phyloP scores from a whole-genome alignment of 805 yeast genomes.

The Komagataella ulmi region DNA sequence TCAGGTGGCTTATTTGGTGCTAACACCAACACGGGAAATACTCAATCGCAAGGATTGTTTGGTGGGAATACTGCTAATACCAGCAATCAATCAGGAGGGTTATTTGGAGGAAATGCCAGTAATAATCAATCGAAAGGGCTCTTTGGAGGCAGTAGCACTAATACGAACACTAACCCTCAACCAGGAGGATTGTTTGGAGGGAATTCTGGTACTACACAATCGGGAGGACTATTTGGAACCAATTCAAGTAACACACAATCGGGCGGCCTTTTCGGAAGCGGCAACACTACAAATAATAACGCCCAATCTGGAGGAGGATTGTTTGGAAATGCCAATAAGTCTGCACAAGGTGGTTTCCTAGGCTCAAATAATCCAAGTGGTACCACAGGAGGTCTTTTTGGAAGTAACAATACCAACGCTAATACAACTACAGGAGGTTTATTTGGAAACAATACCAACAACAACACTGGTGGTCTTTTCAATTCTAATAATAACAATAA shows the following conservation, averaged over 20 bases:
- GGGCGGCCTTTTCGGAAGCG: slow-evolving; percentile 16
- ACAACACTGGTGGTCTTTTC: slow-evolving; percentile 12
- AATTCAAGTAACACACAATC: slow-evolving; percentile 6
- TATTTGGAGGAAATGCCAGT: background rate
- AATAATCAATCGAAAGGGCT: background rate
- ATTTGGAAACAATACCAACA: slow-evolving; percentile 12
- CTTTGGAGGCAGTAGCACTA: background rate
- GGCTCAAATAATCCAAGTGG: background rate
- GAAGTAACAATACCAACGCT: slow-evolving; percentile 6
- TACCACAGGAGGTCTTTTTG: slow-evolving; percentile 5
- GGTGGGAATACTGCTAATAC: background rate
- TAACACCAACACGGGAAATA: background rate
- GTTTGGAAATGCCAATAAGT: slow-evolving; percentile 9
- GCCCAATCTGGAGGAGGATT: slow-evolving; percentile 7
- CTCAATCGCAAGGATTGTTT: background rate
- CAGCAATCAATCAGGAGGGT: background rate
- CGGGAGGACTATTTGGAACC: slow-evolving; percentile 17
- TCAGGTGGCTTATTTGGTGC: background rate
- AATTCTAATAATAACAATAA: slow-evolving; percentile 6
- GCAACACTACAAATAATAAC: slow-evolving; percentile 5
- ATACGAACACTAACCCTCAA: slow-evolving; percentile 2
- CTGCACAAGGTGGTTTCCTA: slow-evolving; percentile 5
- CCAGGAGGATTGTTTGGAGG: background rate
- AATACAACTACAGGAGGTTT: slow-evolving; percentile 16
- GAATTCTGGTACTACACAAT: slow-evolving; percentile 4